Conservation (phyloP, 106 monocot species). For the Platanthera zijinensis region DNA sequence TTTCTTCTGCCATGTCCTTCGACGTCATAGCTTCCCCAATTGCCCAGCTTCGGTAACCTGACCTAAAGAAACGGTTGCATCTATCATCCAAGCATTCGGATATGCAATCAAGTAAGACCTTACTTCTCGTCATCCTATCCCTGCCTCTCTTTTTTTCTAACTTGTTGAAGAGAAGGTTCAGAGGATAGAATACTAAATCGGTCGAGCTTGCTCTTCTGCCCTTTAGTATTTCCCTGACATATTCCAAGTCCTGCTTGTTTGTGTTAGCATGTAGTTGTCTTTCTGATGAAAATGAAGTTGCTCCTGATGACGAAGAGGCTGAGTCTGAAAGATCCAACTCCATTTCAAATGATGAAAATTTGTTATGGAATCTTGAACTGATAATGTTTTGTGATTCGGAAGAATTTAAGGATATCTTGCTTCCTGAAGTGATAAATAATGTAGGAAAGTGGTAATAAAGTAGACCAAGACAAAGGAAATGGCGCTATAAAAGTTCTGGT, state of each 20-base stretch:
- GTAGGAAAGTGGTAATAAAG: background rate
- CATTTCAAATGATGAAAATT: slow-evolving; percentile 9
- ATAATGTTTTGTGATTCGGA: slow-evolving; percentile 26
- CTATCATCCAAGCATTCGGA: slow-evolving; percentile 51
- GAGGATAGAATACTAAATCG: slow-evolving; percentile 7
- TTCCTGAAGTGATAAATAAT: slow-evolving; percentile 14
- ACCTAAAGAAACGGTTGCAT: slow-evolving; percentile 38
- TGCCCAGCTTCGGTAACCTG: slow-evolving; percentile 49
- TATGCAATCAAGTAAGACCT: slow-evolving; percentile 65
- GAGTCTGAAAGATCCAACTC: slow-evolving; percentile 38
- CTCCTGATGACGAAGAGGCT: slow-evolving; percentile 18
- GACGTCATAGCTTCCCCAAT: slow-evolving; percentile 27
- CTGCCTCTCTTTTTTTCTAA: slow-evolving; percentile 29
- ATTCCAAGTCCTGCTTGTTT: slow-evolving; percentile 21
- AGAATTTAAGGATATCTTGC: slow-evolving; percentile 32
- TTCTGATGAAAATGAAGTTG: slow-evolving; percentile 9
- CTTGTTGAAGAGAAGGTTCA: slow-evolving; percentile 39
- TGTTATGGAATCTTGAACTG: slow-evolving; percentile 8
- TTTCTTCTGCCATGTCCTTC: slow-evolving; percentile 31
- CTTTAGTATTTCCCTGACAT: slow-evolving; percentile 30
- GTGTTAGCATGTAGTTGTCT: background rate
- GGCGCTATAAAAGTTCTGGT: background rate
- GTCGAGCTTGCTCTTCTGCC: background rate
- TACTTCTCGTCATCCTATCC: slow-evolving; percentile 31
- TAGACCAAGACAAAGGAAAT: background rate